Evolutionary conservation across 2,329 filamentous ascomycete genomes (phyloP).

Genomic region (Basipetospora chlamydospora): DNA sequence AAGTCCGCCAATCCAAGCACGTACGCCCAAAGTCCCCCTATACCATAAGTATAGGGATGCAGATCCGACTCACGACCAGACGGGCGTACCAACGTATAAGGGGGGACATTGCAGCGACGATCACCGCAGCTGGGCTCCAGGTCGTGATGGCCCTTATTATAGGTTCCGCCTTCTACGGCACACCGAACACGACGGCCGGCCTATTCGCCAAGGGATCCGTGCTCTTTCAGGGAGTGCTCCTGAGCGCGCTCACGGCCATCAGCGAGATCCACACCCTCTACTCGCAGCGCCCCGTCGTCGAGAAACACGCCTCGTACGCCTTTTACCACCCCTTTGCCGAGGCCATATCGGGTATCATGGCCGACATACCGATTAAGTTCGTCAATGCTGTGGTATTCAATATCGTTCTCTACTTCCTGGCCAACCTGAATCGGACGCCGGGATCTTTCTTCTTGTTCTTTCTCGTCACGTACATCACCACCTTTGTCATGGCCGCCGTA

Average conservation of each 20-base stretch:
- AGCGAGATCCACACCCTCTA: conserved; percentile 61
- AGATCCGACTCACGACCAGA: conserved; percentile 65
- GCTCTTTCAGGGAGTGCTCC: conserved; percentile 74
- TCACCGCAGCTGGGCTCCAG: conserved; percentile 32
- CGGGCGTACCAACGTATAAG: conserved; percentile 65
- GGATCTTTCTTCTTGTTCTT: conserved; percentile 78
- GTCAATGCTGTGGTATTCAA: conserved; percentile 66
- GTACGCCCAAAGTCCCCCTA: conserved; percentile 62
- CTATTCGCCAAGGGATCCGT: conserved; percentile 70
- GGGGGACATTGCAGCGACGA: conserved; percentile 61
- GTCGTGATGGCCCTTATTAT: conserved; percentile 64
- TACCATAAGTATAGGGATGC: conserved; percentile 63
- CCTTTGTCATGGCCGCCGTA: conserved; percentile 70
- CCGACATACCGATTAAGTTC: conserved; percentile 73
- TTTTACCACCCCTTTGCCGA: conserved; percentile 87
- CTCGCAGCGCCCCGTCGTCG: conserved; percentile 78
- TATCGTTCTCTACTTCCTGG: conserved; percentile 73
- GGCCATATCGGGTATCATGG: conserved; percentile 74
- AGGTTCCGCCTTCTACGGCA: conserved; percentile 66
- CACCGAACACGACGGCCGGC: conserved; percentile 47
- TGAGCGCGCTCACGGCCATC: conserved; percentile 61
- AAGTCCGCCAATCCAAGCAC: conserved; percentile 38
- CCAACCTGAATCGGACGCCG: conserved; percentile 58
- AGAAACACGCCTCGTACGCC: conserved; percentile 77
- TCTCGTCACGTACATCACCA: conserved; percentile 58